phyloP scores from a whole-genome alignment of 2,329 filamentous ascomycete genomes.

The Davidsoniella eucalypti region DNA sequence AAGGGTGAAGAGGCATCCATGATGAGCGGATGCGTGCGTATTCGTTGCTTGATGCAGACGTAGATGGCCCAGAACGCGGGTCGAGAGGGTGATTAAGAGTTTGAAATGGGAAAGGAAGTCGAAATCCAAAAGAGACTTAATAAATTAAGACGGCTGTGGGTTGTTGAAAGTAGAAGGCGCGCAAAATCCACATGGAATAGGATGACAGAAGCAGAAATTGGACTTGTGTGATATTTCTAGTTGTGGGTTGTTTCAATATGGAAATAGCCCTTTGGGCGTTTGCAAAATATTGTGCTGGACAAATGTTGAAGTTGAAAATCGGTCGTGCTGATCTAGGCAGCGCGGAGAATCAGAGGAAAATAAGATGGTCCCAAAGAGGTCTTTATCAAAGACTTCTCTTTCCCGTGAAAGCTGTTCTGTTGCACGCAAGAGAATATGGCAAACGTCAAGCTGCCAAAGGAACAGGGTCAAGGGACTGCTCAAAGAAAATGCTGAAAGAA shows the following conservation, averaged over 20 bases:
- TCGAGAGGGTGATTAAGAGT: too few relatives aligned
- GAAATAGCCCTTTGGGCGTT: background rate
- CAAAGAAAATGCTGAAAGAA: conserved; percentile 1
- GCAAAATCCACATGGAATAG: background rate
- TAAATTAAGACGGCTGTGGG: background rate
- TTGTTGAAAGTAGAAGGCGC: background rate
- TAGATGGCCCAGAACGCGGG: too few relatives aligned
- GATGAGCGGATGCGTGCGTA: conserved; percentile 14
- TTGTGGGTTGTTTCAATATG: background rate
- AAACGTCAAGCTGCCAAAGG: too few relatives aligned
- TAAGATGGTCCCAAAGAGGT: too few relatives aligned
- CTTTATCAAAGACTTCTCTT: too few relatives aligned
- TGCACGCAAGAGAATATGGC: too few relatives aligned
- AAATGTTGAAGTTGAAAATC: too few relatives aligned
- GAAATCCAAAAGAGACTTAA: background rate
- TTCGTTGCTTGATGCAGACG: background rate
- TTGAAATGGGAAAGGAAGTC: background rate
- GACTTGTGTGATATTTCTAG: background rate
- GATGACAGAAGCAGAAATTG: background rate
- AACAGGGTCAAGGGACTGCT: background rate
- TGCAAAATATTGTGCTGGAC: too few relatives aligned
- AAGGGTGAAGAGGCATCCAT: conserved; percentile 94
- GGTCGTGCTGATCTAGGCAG: too few relatives aligned
- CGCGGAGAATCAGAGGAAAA: too few relatives aligned
- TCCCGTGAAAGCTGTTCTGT: too few relatives aligned